Evolutionary conservation across 129 eudicot genomes (phyloP).

Genomic region (Chrysanthemum makinoi): DNA sequence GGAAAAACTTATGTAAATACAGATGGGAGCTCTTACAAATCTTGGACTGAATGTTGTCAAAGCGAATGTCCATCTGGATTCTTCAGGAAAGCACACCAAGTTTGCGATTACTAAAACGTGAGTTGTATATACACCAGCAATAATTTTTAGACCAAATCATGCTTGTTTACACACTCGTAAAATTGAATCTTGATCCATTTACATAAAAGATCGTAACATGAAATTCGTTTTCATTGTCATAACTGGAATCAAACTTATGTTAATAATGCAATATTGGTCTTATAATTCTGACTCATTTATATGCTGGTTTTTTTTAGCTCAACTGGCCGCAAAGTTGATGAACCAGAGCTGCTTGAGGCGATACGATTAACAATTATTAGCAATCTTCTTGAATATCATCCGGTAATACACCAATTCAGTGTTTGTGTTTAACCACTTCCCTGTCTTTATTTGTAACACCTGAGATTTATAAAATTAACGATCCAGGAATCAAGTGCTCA

Average conservation of each 20-base stretch:
- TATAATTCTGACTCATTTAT: slow-evolving; percentile 13
- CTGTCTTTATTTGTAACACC: neutral
- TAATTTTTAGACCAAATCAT: too few relatives aligned
- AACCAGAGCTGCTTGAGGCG: slow-evolving; percentile 88
- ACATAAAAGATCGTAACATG: neutral
- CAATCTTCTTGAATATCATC: slow-evolving; percentile 88
- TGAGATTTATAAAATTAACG: slow-evolving; percentile 16
- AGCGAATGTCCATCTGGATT: slow-evolving; percentile 89
- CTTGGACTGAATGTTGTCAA: slow-evolving; percentile 93
- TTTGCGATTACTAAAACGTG: slow-evolving; percentile 86
- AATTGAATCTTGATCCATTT: slow-evolving; percentile 3
- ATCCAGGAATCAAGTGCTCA: slow-evolving; percentile 86
- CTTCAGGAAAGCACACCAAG: slow-evolving; percentile 88
- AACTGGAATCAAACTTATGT: neutral
- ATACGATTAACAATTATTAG: slow-evolving; percentile 88
- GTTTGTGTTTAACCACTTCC: slow-evolving; percentile 11
- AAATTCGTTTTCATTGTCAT: neutral
- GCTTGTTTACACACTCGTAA: too few relatives aligned
- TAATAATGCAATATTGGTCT: too few relatives aligned
- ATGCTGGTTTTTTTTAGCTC: slow-evolving; percentile 43
- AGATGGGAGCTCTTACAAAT: slow-evolving; percentile 83
- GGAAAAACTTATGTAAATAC: slow-evolving; percentile 23
- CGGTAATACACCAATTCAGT: slow-evolving; percentile 41
- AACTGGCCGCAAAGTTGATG: slow-evolving; percentile 86
- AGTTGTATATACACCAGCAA: neutral